phyloP scores from a whole-genome alignment of 305 asterid genomes.

The Plantago coronopus region DNA sequence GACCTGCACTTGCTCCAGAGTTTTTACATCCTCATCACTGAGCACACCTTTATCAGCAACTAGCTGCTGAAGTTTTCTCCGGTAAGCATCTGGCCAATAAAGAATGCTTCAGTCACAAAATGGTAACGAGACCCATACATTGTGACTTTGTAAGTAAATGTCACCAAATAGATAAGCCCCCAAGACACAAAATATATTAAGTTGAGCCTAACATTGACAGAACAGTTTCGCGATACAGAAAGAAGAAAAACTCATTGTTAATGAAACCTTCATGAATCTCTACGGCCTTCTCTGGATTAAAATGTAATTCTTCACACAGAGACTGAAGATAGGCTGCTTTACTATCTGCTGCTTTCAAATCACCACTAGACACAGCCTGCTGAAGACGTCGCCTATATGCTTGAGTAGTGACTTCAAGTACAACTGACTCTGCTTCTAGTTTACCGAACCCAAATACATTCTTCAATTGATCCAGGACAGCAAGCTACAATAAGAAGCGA shows the following conservation, averaged over 20 bases:
- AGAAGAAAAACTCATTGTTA: background rate
- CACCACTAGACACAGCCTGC: constrained; percentile 88
- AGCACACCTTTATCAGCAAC: constrained; percentile 80
- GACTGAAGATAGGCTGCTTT: constrained; percentile 94
- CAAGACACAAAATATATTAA: background rate
- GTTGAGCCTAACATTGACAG: background rate
- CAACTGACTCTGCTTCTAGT: constrained; percentile 81
- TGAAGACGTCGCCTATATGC: constrained; percentile 86
- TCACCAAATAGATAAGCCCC: background rate
- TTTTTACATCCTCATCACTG: constrained; percentile 73
- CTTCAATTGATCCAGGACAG: constrained; percentile 75
- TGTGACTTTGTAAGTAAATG: background rate
- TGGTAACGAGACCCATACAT: constrained; percentile 1
- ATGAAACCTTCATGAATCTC: constrained; percentile 80
- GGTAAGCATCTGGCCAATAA: constrained; percentile 57
- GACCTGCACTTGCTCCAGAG: constrained; percentile 76
- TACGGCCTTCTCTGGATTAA: constrained; percentile 88
- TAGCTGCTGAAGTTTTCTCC: constrained; percentile 78
- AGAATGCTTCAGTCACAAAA: constrained; percentile 8
- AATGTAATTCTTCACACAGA: constrained; percentile 86
- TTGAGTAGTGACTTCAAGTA: constrained; percentile 73
- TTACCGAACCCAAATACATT: constrained; percentile 89
- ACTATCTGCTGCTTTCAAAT: constrained; percentile 67
- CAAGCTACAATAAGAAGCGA: constrained; percentile 53
- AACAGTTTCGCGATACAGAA: background rate